Percentiles rank a stretch among this genome's conserved stretches.
Conservation (phyloP, 257 asterid species). For the Haberlea rhodopensis region DNA sequence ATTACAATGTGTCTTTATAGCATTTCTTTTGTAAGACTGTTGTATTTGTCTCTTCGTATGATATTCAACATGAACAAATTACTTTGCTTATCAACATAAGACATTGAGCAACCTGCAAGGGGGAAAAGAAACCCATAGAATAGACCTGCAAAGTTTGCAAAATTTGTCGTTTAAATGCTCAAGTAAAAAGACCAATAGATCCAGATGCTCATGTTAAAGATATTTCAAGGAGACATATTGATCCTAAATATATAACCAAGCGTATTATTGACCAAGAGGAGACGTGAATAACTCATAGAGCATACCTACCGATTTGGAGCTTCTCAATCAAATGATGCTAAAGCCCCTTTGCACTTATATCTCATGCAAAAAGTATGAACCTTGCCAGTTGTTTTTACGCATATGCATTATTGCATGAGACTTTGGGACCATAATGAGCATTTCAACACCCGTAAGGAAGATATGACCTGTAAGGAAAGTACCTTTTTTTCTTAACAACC, state of each 20-base stretch:
- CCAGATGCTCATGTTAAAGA: background rate
- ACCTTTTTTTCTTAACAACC: conserved; percentile 23
- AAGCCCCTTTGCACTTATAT: conserved; percentile 9
- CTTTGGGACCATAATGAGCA: conserved; percentile 35
- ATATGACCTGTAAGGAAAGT: conserved; percentile 30
- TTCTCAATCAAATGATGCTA: conserved; percentile 19
- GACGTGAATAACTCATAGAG: conserved; percentile 15
- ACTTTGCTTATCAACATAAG: conserved; percentile 27
- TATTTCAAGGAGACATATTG: background rate
- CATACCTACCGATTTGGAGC: background rate
- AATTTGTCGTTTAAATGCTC: conserved; percentile 28
- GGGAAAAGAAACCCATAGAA: conserved; percentile 24
- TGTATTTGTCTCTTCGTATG: background rate
- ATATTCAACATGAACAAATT: conserved; percentile 10
- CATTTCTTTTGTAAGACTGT: conserved; percentile 21
- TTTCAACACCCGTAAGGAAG: conserved; percentile 26
- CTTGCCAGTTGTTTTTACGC: conserved; percentile 31
- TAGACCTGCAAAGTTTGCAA: conserved; percentile 31
- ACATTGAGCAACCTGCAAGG: conserved; percentile 29
- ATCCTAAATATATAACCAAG: background rate
- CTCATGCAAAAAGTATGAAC: conserved; percentile 19
- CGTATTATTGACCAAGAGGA: background rate
- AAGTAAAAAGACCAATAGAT: background rate
- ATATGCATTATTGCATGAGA: conserved; percentile 23
- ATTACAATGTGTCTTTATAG: conserved; percentile 27